Conservation (phyloP, 306 rosid genomes). For the Lathyrus aphaca region DNA sequence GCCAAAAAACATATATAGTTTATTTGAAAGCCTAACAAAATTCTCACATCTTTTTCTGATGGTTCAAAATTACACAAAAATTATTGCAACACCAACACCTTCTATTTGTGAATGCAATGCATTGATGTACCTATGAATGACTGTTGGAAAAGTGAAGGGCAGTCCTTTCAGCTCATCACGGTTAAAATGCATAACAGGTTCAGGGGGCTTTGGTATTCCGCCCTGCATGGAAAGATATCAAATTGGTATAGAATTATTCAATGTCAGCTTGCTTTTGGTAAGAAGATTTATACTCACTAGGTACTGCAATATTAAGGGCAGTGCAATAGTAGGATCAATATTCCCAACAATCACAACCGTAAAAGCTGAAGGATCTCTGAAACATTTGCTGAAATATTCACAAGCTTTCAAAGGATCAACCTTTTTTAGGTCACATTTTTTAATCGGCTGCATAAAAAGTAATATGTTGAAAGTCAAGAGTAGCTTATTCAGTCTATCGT, state of each 20-base stretch:
- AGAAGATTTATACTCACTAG: conserved; percentile 60
- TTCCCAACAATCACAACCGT: conserved; percentile 89
- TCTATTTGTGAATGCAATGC: conserved; percentile 32
- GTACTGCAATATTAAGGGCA: conserved; percentile 90
- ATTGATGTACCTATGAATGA: conserved; percentile 59
- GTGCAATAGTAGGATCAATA: conserved; percentile 75
- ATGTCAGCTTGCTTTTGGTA: conserved; percentile 30
- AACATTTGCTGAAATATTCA: conserved; percentile 90
- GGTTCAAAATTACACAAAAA: conserved; percentile 20
- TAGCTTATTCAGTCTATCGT: conserved; percentile 24
- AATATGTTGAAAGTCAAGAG: conserved; percentile 44
- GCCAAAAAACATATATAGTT: conserved; percentile 2
- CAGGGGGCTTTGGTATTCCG: conserved; percentile 83
- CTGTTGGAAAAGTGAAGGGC: conserved; percentile 81
- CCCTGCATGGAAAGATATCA: conserved; percentile 64
- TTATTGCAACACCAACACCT: conserved; percentile 21
- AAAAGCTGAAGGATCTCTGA: conserved; percentile 91
- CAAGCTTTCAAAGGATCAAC: conserved; percentile 92
- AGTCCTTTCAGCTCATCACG: conserved; percentile 88
- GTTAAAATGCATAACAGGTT: conserved; percentile 69
- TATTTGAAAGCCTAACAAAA: conserved; percentile 19
- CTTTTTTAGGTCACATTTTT: conserved; percentile 73
- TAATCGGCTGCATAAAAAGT: conserved; percentile 69
- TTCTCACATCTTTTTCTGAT: conserved; percentile 8
- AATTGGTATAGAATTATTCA: conserved; percentile 34